Conservation (phyloP, 2,329 filamentous ascomycete species). For the Fusarium ambrosium region DNA sequence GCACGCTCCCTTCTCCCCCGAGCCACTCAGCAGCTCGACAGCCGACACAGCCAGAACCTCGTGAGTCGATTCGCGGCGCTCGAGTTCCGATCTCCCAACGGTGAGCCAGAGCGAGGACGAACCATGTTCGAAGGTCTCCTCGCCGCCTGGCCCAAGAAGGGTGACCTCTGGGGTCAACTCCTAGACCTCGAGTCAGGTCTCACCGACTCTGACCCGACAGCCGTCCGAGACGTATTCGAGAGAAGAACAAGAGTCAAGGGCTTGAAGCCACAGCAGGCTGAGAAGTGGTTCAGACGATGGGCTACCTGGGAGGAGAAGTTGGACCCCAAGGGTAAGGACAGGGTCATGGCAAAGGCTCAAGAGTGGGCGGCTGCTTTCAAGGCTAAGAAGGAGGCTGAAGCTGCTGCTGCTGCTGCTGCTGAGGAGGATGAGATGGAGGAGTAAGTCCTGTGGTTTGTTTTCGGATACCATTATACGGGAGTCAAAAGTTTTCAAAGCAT, state of each 20-base stretch:
- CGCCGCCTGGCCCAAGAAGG: constrained; percentile 86
- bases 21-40: constrained; percentile 85
- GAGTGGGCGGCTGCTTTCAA: constrained; percentile 74
- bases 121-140: constrained; percentile 95
- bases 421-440: constrained; percentile 53
- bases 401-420: constrained; percentile 46
- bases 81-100: constrained; percentile 87
- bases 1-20: constrained; percentile 84
- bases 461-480: constrained; percentile 43
- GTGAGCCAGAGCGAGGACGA: constrained; percentile 89
- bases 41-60: constrained; percentile 73
- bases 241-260: constrained; percentile 77
- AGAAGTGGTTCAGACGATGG: constrained; percentile 94
- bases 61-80: constrained; percentile 91
- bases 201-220: constrained; percentile 66
- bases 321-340: constrained; percentile 76
- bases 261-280: constrained; percentile 85
- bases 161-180: constrained; percentile 93
- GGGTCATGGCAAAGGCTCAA: constrained; percentile 77
- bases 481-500: constrained; percentile 42
- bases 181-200: constrained; percentile 84
- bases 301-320: constrained; percentile 85
- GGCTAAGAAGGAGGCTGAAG: constrained; percentile 59
- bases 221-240: constrained; percentile 84
- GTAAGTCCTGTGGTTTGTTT: constrained; percentile 29